Evolutionary conservation across 768 basidiomycete genomes (phyloP), one percentile per base, ranked within the genome.

Genomic region (Lenzites betulinus): DNA sequence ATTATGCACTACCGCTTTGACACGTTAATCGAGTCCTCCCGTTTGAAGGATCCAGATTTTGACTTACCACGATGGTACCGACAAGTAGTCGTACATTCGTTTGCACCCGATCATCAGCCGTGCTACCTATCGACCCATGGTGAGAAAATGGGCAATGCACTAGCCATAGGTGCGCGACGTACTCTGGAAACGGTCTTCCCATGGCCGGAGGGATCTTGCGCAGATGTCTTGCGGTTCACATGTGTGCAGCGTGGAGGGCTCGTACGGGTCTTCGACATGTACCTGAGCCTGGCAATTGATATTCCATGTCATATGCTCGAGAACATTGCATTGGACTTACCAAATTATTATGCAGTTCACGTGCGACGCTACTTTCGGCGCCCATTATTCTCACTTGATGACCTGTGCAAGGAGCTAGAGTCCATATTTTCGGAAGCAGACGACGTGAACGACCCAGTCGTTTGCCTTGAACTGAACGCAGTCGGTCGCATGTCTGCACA

Each of bases 291-390:
- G 9, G 42, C 26, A 7, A 18, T 51, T 3, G 49, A 51, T 23
- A 26, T 59, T 11, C 42, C 51, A 9, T 43, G 8, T 11, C 18
- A 8, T 1, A 9, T 22, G 12, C 36, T 60, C 4, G 59, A 60
- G 25, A 54, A 60, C 25, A 26, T 22, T 2, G 25, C 39, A 9
- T n/a, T 53, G 33, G 59, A 54, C 51, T 41, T 60, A 48, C 59
- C 59, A 1, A 60, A 60, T 18, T 52, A 28, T 18, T 60, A 47
- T 28, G 43, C 52, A 2, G 3, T 7, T 18, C 35, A 38, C 12
- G 52, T 47, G 8, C 35, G 36, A 4, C 44, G 46, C 2, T 30
- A 33, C 35, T 18, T 53, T n/a, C 2, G 15, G 3, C 12, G 8
- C n/a, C 26, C 20, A 20, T 2, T 7, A 1, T 59, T 53, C 26